Evolutionary conservation across 2,329 filamentous ascomycete species (phyloP).

Genomic region (Botrytis elliptica): DNA sequence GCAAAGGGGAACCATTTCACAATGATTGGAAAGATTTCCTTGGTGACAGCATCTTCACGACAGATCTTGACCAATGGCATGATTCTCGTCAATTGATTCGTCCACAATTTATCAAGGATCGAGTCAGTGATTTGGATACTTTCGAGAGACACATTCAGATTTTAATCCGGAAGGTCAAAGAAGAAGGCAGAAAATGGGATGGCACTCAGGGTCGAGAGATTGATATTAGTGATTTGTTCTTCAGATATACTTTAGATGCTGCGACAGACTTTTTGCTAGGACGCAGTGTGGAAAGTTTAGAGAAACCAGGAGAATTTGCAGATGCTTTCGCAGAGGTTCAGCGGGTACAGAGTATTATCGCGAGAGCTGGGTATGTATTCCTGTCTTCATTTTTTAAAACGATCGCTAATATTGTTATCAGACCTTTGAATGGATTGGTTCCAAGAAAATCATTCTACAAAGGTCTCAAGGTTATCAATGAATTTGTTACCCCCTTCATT

Average conservation of each 20-base stretch:
- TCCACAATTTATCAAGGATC: conserved; percentile 83
- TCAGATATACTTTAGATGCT: conserved; percentile 80
- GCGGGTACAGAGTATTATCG: conserved; percentile 65
- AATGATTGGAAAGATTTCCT: conserved; percentile 73
- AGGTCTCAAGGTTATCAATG: conserved; percentile 67
- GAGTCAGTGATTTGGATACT: conserved; percentile 75
- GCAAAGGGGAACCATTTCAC: conserved; percentile 76
- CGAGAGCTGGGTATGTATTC: conserved; percentile 56
- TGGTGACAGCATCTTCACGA: conserved; percentile 75
- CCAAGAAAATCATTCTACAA: conserved; percentile 63
- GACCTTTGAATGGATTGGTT: conserved; percentile 61
- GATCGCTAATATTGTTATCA: conserved; percentile 31
- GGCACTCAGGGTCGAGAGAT: conserved; percentile 60
- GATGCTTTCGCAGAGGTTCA: conserved; percentile 80
- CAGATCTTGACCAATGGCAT: conserved; percentile 78
- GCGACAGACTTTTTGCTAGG: conserved; percentile 86
- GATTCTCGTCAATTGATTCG: conserved; percentile 76
- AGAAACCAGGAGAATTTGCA: conserved; percentile 67
- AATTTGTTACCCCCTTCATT: conserved; percentile 77
- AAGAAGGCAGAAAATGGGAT: conserved; percentile 47
- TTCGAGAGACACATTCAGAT: conserved; percentile 78
- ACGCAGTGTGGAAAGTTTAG: conserved; percentile 61
- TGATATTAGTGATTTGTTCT: conserved; percentile 75
- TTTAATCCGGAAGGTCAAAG: conserved; percentile 66
- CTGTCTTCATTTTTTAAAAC: neutral